phyloP scores from a whole-genome alignment of 1,139 yeast genomes.

The Sugiyamaella grinbergsii region DNA sequence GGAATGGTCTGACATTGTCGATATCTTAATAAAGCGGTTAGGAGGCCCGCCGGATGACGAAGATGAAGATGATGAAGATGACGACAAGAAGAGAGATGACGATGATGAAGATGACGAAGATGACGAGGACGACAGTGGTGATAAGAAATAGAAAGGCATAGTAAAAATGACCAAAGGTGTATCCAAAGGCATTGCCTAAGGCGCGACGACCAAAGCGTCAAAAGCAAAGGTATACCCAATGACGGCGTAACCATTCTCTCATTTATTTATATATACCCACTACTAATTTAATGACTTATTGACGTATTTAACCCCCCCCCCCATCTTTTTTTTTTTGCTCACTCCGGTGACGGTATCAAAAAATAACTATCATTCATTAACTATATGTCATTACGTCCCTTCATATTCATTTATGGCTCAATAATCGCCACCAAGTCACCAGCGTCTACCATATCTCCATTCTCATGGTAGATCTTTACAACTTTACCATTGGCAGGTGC shows the following conservation, averaged over 20 bases:
- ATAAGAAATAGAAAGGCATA: not conserved
- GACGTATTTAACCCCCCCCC: no score
- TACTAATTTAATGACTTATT: conserved; percentile 2
- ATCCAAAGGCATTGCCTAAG: conserved; percentile 15
- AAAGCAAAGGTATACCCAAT: no score
- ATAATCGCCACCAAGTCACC: conserved; percentile 91
- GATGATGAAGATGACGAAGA: conserved; percentile 26
- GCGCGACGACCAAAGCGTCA: conserved; percentile 6
- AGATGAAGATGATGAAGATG: conserved; percentile 45
- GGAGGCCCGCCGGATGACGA: conserved; percentile 43
- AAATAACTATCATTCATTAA: conserved; percentile 7
- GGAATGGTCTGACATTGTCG: conserved; percentile 94
- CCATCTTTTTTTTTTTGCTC: no score
- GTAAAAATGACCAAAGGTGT: conserved; percentile 7
- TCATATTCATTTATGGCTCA: conserved; percentile 36
- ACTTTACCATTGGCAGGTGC: conserved; percentile 79
- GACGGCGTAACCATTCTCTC: conserved; percentile 4
- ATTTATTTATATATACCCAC: not conserved
- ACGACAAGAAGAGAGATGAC: conserved; percentile 35
- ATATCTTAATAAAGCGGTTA: conserved; percentile 58
- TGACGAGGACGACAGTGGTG: conserved; percentile 8
- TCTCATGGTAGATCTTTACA: conserved; percentile 69
- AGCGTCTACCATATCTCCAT: conserved; percentile 95
- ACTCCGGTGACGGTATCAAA: no score
- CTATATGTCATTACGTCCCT: not conserved